Evolutionary conservation across 495 filamentous ascomycete genomes (phyloP), one percentile per base, ranked within the genome.

Genomic region (Beverwykella pulmonaria): DNA sequence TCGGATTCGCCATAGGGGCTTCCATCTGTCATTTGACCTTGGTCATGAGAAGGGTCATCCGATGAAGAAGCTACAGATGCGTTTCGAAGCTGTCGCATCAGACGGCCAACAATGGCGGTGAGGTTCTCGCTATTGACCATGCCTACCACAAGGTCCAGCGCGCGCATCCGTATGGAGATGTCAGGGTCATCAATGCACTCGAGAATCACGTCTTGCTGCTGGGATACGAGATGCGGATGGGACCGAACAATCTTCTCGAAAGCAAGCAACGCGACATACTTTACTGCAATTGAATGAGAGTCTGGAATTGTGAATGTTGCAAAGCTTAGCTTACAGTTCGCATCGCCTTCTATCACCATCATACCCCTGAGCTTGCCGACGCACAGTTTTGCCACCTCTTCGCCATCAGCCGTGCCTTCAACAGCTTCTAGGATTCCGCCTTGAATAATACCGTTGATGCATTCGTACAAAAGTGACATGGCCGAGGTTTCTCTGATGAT

Each of bases 381-480:
- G 74, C 94, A 98, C 2, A 98, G 83, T 39, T 86, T 84, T n/a
- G 94, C 94, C 71, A 98, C 89, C 69, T 98, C 94, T 70, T 98
- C 92, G 57, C 86, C 88, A 56, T 92, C 93, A 48, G 86, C 82
- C 46, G 86, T 84, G 53, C 88, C 88, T 48, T 90, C 90, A 39
- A 86, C 86, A 17, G 87, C 87, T 32, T 90, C 91, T 29, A 98
- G 79, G 61, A 98, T 95, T 0, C 94, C 94, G 10, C 94, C 95
- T 75, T 96, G 92, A 36, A 98, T 96, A 63, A 98, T 93, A 20
- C 94, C 95, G 77, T 96, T 97, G 72, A 98, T 97, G 71, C 95
- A 98, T 75, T 98, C 94, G 61, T 98, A 98, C 5, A 98, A 79
- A 19, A 98, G 78, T 5, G 93, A 97, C 94, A 97, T 98, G 9